Base-by-base conservation (phyloP, 305 asterid genomes). In the Fraxinus greggii region DNA sequence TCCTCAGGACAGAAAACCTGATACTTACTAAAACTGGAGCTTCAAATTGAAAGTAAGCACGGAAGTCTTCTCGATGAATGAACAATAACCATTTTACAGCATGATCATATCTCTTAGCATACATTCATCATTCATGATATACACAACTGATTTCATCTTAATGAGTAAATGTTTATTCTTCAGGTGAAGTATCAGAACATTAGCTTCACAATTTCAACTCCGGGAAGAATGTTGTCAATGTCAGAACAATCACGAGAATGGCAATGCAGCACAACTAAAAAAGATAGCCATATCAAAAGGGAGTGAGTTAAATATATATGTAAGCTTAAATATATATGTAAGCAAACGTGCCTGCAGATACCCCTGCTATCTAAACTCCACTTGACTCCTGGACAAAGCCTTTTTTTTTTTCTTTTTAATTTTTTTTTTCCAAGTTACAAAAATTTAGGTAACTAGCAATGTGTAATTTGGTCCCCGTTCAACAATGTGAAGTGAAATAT, bases 401-500 rank as follows among this genome's bases (percentile, higher is more conserved):
- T 40, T 6, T 54, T 13, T 15, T 45, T 19, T 59, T 9, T 12
- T 10, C 5, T 35, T 35, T 5, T 13, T n/a, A n/a, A n/a, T n/a
- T n/a, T 15, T 31, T 51, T n/a, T 76, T 54, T 26, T 36, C 72
- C n/a, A 26, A 35, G 36, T 36, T 35, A 45, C 40, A 77, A 56
- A 54, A 77, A 23, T 17, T 65, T 72, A 56, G 56, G 33, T 5
- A 76, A 75, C 36, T 56, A 80, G 24, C 0, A 51, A 51, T 1
- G 1, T 35, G 5, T 38, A 17, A 81, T 78, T 40, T 54, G 72
- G 54, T 19, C 26, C 63, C 59, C 17, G 23, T 72, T 63, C 70
- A 67, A 40, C 79, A 63, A 70, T 19, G n/a, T 24, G 67, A 80
- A 80, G 42, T 75, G 76, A 81, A 74, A 32, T 28, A 77, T 75